phyloP scores from a whole-genome alignment of 2,329 filamentous ascomycete genomes.

The Microdochium paspali region DNA sequence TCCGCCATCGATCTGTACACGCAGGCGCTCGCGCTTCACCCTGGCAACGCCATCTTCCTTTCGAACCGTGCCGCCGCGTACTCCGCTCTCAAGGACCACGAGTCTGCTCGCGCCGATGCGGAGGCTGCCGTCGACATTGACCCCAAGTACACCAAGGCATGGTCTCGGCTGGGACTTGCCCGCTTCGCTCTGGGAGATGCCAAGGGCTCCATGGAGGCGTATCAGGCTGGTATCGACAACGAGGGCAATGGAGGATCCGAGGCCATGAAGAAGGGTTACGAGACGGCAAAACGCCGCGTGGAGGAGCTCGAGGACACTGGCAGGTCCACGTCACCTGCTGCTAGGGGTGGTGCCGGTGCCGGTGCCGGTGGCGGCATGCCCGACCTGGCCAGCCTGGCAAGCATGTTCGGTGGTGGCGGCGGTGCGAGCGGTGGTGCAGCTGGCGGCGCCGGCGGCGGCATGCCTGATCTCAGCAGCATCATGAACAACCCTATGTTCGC shows the following conservation, averaged over 20 bases:
- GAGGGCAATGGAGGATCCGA: constrained; percentile 93
- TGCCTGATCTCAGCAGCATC: constrained; percentile 79
- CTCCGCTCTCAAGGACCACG: constrained; percentile 75
- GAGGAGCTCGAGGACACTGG: constrained; percentile 61
- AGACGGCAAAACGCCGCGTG: constrained; percentile 82
- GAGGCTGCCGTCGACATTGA: constrained; percentile 84
- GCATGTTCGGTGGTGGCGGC: constrained; percentile 60
- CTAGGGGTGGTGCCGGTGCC: constrained; percentile 31
- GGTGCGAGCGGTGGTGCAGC: constrained; percentile 48
- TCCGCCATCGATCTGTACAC: constrained; percentile 80
- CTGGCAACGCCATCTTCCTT: constrained; percentile 89
- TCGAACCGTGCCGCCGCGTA: constrained; percentile 95
- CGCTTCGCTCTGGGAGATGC: constrained; percentile 87
- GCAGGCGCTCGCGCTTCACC: constrained; percentile 70
- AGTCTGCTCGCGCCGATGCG: constrained; percentile 75
- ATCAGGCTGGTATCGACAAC: constrained; percentile 82
- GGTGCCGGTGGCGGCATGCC: constrained; percentile 56
- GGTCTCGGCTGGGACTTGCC: constrained; percentile 86
- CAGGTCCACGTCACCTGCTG: constrained; percentile 40
- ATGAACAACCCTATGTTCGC: constrained; percentile 99
- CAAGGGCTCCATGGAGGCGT: constrained; percentile 88
- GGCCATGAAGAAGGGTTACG: constrained; percentile 93
- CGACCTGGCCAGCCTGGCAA: constrained; percentile 59
- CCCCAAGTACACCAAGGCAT: constrained; percentile 92
- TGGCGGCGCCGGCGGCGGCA: constrained; percentile 60